Evolutionary conservation across 768 basidiomycete genomes (phyloP).

Genomic region (Mycena venus): DNA sequence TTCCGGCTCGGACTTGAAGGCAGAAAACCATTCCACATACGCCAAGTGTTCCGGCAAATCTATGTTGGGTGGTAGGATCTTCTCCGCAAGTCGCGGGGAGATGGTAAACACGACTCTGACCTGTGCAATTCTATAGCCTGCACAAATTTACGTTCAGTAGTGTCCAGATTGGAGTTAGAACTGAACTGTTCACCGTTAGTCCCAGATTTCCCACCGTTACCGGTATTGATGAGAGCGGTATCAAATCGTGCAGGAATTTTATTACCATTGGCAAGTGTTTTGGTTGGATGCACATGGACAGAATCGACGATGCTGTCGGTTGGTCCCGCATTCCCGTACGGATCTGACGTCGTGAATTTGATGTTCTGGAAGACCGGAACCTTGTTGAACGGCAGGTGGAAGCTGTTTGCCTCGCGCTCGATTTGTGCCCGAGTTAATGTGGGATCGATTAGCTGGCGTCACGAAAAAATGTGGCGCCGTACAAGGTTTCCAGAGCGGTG

Average conservation of each 20-base stretch:
- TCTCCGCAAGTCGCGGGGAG: background rate
- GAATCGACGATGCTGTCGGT: background rate
- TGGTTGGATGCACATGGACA: background rate
- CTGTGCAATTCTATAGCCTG: slow-evolving; percentile 26
- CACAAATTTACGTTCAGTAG: too few species aligned
- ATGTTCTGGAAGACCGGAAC: slow-evolving; percentile 8
- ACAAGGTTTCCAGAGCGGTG: background rate
- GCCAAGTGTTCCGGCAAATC: background rate
- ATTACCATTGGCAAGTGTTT: background rate
- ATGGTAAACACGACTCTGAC: slow-evolving; percentile 23
- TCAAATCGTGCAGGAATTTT: background rate
- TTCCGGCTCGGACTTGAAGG: slow-evolving; percentile 7
- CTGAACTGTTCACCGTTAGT: background rate
- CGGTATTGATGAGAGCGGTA: background rate
- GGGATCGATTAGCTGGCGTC: background rate
- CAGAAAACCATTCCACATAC: slow-evolving; percentile 17
- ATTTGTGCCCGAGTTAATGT: background rate
- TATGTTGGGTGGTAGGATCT: background rate
- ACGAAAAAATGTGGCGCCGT: slow-evolving; percentile 2
- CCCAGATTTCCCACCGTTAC: background rate
- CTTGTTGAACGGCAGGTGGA: slow-evolving; percentile 2
- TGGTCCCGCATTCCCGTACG: background rate
- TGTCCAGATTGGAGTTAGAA: background rate
- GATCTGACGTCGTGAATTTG: background rate
- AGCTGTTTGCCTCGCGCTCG: background rate